phyloP scores from a whole-genome alignment of 2,329 filamentous ascomycete species.

The Neoarthrinium moseri region DNA sequence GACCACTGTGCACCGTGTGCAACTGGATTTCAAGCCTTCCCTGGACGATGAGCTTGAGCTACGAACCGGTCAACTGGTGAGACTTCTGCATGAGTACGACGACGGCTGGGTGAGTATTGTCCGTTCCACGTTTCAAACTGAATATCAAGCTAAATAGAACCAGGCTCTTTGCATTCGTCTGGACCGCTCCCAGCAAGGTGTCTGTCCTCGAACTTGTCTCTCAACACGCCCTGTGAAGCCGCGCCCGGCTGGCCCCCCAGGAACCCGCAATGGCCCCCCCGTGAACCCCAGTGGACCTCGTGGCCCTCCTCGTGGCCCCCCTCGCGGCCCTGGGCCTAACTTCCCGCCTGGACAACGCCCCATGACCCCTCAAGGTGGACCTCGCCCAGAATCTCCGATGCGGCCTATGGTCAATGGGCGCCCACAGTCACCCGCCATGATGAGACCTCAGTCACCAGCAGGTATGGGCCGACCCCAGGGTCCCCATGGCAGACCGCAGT shows the following conservation, averaged over 20 bases:
- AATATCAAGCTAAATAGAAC: slow-evolving; percentile 29
- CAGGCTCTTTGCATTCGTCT: slow-evolving; percentile 88
- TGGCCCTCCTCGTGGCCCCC: slow-evolving; percentile 24
- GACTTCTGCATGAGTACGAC: slow-evolving; percentile 92
- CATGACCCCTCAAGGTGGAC: slow-evolving; percentile 37
- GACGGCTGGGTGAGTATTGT: slow-evolving; percentile 84
- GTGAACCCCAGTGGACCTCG: slow-evolving; percentile 42
- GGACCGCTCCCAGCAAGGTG: slow-evolving; percentile 88
- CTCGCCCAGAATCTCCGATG: slow-evolving; percentile 34
- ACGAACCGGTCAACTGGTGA: slow-evolving; percentile 76
- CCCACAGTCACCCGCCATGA: slow-evolving; percentile 30
- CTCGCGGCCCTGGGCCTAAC: slow-evolving; percentile 30
- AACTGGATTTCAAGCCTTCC: slow-evolving; percentile 90
- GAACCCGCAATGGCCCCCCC: slow-evolving; percentile 48
- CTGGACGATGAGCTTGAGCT: slow-evolving; percentile 90
- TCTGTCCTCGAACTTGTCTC: slow-evolving; percentile 88
- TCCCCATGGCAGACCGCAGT: slow-evolving; percentile 19
- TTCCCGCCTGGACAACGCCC: slow-evolving; percentile 33
- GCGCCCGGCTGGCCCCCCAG: slow-evolving; percentile 53
- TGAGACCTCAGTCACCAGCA: slow-evolving; percentile 36
- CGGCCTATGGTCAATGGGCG: slow-evolving; percentile 25
- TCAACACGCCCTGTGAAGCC: slow-evolving; percentile 91
- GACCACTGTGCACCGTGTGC: slow-evolving; percentile 80
- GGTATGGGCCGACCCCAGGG: slow-evolving; percentile 25
- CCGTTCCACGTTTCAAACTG: slow-evolving; percentile 15